Percentiles rank a stretch among this genome's conserved stretches.
These are phyloP conservation scores for Podospora didyma DNA, from an alignment of 495 filamentous ascomycete genomes.

Conservation along the genomic window DNA sequence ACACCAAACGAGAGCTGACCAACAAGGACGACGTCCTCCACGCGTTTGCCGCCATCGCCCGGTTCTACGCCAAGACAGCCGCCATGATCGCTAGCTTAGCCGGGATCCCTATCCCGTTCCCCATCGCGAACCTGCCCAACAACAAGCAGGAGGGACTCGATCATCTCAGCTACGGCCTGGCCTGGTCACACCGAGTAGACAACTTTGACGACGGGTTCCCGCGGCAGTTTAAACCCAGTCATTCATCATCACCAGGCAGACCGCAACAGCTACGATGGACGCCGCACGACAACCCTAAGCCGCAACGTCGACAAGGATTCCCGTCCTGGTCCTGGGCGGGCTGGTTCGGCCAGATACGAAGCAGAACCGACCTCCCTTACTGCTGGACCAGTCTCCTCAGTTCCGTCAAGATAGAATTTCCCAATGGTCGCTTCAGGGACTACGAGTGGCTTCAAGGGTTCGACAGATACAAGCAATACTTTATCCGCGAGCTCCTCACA, in stretches of 20 bases:
- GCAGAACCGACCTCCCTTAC: conserved; percentile 14
- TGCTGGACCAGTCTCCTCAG: conserved; percentile 17
- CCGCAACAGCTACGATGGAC: conserved; percentile 4
- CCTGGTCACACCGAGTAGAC: conserved; percentile 3
- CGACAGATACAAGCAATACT: conserved; percentile 8
- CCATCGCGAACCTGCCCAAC: conserved; percentile 4
- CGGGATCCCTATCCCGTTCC: conserved; percentile 12
- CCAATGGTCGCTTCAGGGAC: conserved; percentile 5
- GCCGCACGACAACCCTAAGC: conserved; percentile 10
- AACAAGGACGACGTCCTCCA: conserved; percentile 21
- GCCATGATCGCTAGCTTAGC: conserved; percentile 15
- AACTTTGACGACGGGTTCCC: conserved; percentile 4
- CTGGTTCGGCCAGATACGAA: conserved; percentile 17
- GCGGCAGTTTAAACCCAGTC: background rate
- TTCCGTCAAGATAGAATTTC: conserved; percentile 13
- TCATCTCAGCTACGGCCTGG: conserved; percentile 9
- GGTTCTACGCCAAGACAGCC: conserved; percentile 18
- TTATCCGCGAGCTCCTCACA: conserved; percentile 8
- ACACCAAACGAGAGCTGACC: conserved; percentile 19
- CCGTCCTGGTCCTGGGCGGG: conserved; percentile 27
- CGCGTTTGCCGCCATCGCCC: conserved; percentile 22
- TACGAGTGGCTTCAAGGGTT: conserved; percentile 8
- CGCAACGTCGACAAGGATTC: conserved; percentile 16
- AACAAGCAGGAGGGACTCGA: conserved; percentile 6
- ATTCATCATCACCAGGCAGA: background rate